phyloP scores from a whole-genome alignment of 202 grass and related monocot genomes.

The Hordeum pubiflorum region DNA sequence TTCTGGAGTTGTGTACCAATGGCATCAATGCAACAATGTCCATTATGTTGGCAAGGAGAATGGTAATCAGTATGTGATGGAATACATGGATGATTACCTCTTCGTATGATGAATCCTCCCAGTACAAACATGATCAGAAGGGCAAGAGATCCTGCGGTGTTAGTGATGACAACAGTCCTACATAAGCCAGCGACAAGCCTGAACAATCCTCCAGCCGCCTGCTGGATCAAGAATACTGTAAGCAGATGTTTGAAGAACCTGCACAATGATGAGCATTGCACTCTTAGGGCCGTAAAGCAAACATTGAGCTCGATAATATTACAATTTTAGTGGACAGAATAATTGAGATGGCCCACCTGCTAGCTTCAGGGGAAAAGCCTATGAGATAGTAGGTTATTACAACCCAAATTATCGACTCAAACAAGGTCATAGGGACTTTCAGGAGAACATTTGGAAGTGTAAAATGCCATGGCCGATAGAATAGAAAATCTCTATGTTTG shows the following conservation, averaged over 20 bases:
- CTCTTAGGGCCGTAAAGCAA: slow-evolving; percentile 7
- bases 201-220: slow-evolving; percentile 51
- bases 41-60: background rate
- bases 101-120: slow-evolving; percentile 69
- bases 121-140: slow-evolving; percentile 53
- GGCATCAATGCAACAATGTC: slow-evolving; percentile 1
- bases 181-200: slow-evolving; percentile 44
- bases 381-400: slow-evolving; percentile 55
- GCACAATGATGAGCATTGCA: background rate
- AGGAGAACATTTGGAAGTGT: slow-evolving; percentile 47
- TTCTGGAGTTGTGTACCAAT: background rate
- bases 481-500: slow-evolving; percentile 60
- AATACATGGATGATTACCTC: slow-evolving; percentile 33
- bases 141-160: slow-evolving; percentile 46
- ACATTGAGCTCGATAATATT: background rate
- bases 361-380: slow-evolving; percentile 63
- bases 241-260: slow-evolving; percentile 69
- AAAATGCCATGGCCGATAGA: slow-evolving; percentile 48
- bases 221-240: slow-evolving; percentile 50
- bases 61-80: background rate
- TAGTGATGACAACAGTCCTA: slow-evolving; percentile 50
- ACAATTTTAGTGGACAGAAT: background rate
- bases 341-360: slow-evolving; percentile 28
- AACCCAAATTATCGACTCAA: slow-evolving; percentile 45
- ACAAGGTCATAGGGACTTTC: slow-evolving; percentile 39